Percentiles rank a stretch among this genome's conserved stretches.
Conservation (phyloP, 768 basidiomycete genomes). For the Pleurotus salmoneostramineus region DNA sequence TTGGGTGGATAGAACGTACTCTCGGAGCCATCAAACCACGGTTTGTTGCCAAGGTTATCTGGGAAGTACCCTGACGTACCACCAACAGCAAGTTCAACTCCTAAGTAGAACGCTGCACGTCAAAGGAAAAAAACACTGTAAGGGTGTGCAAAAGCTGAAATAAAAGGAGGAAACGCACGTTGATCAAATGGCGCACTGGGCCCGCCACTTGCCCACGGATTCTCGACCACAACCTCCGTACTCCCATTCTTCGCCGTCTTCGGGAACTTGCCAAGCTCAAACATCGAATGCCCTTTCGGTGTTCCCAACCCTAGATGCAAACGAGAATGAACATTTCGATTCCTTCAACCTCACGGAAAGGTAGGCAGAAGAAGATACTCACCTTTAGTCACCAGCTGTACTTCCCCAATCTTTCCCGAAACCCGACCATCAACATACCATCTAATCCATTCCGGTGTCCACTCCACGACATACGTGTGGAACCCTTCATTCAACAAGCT, state of each 20-base stretch:
- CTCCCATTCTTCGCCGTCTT: constrained; percentile 53
- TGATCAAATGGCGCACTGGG: constrained; percentile 81
- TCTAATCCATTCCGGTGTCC: constrained; percentile 67
- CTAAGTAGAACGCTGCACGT: constrained; percentile 66
- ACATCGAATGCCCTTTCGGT: background rate
- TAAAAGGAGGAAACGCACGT: constrained; percentile 33
- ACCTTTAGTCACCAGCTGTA: constrained; percentile 47
- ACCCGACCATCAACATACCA: constrained; percentile 75
- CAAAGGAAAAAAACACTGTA: background rate
- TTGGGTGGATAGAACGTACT: constrained; percentile 29
- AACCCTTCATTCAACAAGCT: constrained; percentile 50
- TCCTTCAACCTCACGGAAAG: no score
- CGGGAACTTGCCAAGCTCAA: constrained; percentile 53
- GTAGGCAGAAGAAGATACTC: no score
- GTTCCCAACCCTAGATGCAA: constrained; percentile 41
- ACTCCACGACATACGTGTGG: constrained; percentile 78
- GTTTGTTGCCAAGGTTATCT: constrained; percentile 68
- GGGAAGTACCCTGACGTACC: constrained; percentile 91
- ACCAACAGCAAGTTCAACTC: constrained; percentile 72
- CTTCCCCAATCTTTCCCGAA: constrained; percentile 48
- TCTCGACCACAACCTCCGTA: constrained; percentile 41
- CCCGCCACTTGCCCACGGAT: constrained; percentile 61
- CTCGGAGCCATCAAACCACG: constrained; percentile 65
- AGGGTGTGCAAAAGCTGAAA: background rate
- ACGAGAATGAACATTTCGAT: constrained; percentile 35